Conservation (phyloP, 1,139 yeast genomes). For the Lodderomyces pseudojiufengensis region DNA sequence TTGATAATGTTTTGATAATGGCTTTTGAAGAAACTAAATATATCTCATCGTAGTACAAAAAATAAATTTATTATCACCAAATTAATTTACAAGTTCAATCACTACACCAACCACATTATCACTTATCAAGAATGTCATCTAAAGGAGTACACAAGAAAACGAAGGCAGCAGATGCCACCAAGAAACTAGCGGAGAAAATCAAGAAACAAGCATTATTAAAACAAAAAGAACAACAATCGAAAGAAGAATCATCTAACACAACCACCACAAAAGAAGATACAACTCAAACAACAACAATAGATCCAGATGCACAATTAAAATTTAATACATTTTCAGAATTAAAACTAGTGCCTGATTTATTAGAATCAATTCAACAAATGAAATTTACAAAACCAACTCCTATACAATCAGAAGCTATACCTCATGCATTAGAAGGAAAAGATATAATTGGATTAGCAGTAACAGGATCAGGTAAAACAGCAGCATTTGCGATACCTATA, state of each 20-base stretch:
- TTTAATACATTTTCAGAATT: constrained; percentile 47
- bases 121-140: constrained; percentile 11
- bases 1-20: background rate
- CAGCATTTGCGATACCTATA: constrained; percentile 87
- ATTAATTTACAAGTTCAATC: background rate
- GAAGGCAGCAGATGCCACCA: constrained; percentile 23
- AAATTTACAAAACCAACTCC: constrained; percentile 77
- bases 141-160: constrained; percentile 15
- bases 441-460: constrained; percentile 81
- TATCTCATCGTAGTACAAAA: constrained; percentile 8
- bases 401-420: constrained; percentile 87
- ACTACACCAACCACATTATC: background rate
- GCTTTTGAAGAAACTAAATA: background rate
- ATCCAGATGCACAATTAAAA: constrained; percentile 25
- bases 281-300: constrained; percentile 14
- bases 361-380: constrained; percentile 72
- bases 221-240: constrained; percentile 16
- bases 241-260: constrained; percentile 9
- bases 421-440: constrained; percentile 83
- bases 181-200: constrained; percentile 46
- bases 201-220: constrained; percentile 49
- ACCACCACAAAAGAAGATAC: background rate
- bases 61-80: background rate
- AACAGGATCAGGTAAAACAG: constrained; percentile 84
- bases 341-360: constrained; percentile 71